Conservation (phyloP, 305 asterid species). For the Withania somnifera region DNA sequence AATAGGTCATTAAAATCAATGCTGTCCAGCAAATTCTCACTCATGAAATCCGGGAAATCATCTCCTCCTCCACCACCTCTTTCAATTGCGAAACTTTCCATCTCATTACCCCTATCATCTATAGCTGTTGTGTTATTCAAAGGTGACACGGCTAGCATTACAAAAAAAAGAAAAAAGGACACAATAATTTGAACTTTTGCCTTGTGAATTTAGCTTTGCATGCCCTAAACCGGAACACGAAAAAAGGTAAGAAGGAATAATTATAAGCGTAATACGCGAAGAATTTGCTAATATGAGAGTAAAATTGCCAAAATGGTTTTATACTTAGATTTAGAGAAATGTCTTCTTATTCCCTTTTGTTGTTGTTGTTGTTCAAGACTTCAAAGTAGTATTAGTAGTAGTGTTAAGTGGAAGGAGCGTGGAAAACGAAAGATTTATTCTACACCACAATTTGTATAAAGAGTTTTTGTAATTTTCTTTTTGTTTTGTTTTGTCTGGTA, state of each 20-base stretch:
- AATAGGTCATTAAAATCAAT: slow-evolving; percentile 76
- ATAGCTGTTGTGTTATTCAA: slow-evolving; percentile 36
- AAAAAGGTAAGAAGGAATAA: background rate
- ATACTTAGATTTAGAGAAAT: background rate
- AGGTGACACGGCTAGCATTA: slow-evolving; percentile 68
- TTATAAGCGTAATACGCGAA: background rate
- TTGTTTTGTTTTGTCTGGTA: slow-evolving; percentile 22
- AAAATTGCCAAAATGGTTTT: background rate
- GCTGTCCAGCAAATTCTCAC: slow-evolving; percentile 52
- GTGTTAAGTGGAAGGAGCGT: slow-evolving; percentile 21
- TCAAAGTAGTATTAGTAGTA: background rate
- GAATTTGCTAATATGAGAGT: background rate
- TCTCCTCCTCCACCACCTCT: slow-evolving; percentile 6
- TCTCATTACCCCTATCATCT: slow-evolving; percentile 17
- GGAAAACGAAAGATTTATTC: slow-evolving; percentile 20
- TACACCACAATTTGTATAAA: slow-evolving; percentile 53
- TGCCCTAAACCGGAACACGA: background rate
- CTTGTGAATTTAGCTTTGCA: background rate
- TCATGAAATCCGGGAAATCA: slow-evolving; percentile 44
- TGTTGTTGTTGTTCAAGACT: background rate
- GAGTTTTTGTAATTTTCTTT: slow-evolving; percentile 33
- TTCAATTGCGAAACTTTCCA: slow-evolving; percentile 37
- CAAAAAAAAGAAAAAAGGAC: background rate
- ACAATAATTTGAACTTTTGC: background rate
- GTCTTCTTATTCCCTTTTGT: background rate